Conservation (phyloP, 2,329 filamentous ascomycete genomes). For the Phoma herbarum region DNA sequence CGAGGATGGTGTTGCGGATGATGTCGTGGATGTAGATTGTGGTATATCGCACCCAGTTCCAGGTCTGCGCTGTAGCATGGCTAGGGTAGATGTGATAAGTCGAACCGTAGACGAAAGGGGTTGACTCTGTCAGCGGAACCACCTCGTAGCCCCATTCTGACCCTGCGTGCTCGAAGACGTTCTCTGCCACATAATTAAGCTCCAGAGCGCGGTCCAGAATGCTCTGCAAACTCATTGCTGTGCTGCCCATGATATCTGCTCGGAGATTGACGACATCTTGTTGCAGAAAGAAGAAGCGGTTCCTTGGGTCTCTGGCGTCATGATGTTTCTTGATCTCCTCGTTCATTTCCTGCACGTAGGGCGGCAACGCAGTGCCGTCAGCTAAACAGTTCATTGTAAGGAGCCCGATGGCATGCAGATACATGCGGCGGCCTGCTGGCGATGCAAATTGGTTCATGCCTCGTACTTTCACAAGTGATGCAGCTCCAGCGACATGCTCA, state of each 20-base stretch:
- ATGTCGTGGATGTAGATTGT: constrained; percentile 49
- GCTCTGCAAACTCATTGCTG: constrained; percentile 25
- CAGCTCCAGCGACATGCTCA: constrained; percentile 49
- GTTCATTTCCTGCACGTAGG: constrained; percentile 39
- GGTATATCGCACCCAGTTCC: constrained; percentile 48
- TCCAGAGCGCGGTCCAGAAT: constrained; percentile 41
- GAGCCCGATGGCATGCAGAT: constrained; percentile 39
- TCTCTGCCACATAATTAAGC: constrained; percentile 32
- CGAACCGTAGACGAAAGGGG: constrained; percentile 34
- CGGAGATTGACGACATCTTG: constrained; percentile 40
- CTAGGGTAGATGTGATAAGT: constrained; percentile 45
- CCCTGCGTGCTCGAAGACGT: constrained; percentile 30
- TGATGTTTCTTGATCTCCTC: constrained; percentile 33
- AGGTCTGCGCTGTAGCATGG: constrained; percentile 39
- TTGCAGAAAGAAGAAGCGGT: constrained; percentile 43
- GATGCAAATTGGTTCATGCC: constrained; percentile 42
- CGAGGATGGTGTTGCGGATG: constrained; percentile 42
- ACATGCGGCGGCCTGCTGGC: constrained; percentile 44
- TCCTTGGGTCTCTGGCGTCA: constrained; percentile 34
- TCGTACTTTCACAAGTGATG: constrained; percentile 44
- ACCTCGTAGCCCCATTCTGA: constrained; percentile 38
- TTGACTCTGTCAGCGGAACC: constrained; percentile 1
- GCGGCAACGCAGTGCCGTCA: constrained; percentile 32
- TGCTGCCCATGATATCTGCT: constrained; percentile 32
- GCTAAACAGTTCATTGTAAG: constrained; percentile 45